Evolutionary conservation across 306 rosid genomes (phyloP).

Genomic region (Medicago lupulina): DNA sequence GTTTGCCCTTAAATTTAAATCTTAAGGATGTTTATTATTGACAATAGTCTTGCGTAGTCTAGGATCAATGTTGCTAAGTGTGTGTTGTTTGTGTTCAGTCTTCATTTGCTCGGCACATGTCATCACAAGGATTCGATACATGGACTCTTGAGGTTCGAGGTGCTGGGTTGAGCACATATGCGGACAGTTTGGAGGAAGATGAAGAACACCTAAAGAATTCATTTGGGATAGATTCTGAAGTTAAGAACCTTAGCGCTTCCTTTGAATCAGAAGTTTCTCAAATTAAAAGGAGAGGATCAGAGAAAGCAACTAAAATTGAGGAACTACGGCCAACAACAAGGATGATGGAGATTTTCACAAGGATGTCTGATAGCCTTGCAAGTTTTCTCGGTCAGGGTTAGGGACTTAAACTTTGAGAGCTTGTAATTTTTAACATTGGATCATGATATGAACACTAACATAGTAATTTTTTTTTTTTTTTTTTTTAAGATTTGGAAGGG

Average conservation of each 20-base stretch:
- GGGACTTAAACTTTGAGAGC: conserved; percentile 31
- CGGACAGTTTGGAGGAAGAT: conserved; percentile 44
- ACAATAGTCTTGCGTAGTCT: not conserved
- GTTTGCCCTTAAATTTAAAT: not conserved
- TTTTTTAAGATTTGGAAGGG: conserved; percentile 43
- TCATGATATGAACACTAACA: conserved; percentile 38
- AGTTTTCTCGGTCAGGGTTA: conserved; percentile 52
- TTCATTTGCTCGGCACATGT: conserved; percentile 88
- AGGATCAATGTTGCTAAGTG: conserved; percentile 29
- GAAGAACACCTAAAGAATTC: conserved; percentile 29
- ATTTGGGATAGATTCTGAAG: conserved; percentile 39
- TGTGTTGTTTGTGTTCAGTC: conserved; percentile 53
- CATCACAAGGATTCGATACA: conserved; percentile 84
- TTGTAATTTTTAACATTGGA: conserved; percentile 4
- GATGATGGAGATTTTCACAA: conserved; percentile 43
- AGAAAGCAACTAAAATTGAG: conserved; percentile 24
- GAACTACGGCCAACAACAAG: conserved; percentile 35
- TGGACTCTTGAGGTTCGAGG: conserved; percentile 96
- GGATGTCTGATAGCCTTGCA: conserved; percentile 45
- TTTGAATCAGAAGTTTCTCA: conserved; percentile 40
- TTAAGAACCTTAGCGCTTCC: conserved; percentile 36
- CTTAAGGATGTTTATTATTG: not conserved
- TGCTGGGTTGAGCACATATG: conserved; percentile 70
- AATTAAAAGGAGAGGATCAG: conserved; percentile 33
- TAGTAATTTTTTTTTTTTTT: conserved; percentile 7